These are phyloP conservation scores for Allomyces arbusculus DNA, from an alignment of 192 early-diverging fungal genomes.

Conservation along the genomic window DNA sequence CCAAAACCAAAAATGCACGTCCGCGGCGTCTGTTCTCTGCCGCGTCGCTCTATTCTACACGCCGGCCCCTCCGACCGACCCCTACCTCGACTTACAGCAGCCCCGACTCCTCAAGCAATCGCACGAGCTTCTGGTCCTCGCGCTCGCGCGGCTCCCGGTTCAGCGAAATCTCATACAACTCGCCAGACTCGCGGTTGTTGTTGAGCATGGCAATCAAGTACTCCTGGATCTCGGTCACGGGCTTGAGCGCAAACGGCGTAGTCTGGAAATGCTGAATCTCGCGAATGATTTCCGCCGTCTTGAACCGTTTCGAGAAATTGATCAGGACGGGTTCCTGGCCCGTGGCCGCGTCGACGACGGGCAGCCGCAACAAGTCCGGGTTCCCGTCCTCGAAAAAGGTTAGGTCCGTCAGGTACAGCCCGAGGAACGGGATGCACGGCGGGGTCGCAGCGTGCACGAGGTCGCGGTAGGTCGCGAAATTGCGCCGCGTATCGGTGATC, in stretches of 20 bases:
- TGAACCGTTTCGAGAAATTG: conserved; percentile 76
- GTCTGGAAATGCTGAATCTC: conserved; percentile 80
- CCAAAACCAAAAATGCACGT: too few relatives aligned
- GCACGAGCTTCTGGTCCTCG: conserved; percentile 60
- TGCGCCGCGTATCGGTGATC: conserved; percentile 38
- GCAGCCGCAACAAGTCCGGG: conserved; percentile 30
- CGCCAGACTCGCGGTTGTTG: not conserved
- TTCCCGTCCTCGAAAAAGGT: conserved; percentile 74
- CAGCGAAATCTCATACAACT: not conserved
- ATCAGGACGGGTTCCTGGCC: conserved; percentile 42
- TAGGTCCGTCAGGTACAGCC: conserved; percentile 59
- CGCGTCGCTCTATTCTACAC: too few relatives aligned
- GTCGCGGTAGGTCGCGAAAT: conserved; percentile 33
- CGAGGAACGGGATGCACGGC: conserved; percentile 59
- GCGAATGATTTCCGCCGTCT: conserved; percentile 67
- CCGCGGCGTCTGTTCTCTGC: too few relatives aligned
- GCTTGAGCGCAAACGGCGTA: conserved; percentile 48
- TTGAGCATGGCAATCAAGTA: conserved; percentile 15
- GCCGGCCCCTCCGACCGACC: too few relatives aligned
- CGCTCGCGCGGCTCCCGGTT: conserved; percentile 24
- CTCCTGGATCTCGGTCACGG: conserved; percentile 62
- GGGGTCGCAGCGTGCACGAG: conserved; percentile 23
- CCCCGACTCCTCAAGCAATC: conserved; percentile 54
- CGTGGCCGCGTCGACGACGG: conserved; percentile 1
- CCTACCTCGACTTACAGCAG: conserved; percentile 34